Base-by-base conservation (phyloP, 2,329 filamentous ascomycete species). In the Scytalidium lignicola region DNA sequence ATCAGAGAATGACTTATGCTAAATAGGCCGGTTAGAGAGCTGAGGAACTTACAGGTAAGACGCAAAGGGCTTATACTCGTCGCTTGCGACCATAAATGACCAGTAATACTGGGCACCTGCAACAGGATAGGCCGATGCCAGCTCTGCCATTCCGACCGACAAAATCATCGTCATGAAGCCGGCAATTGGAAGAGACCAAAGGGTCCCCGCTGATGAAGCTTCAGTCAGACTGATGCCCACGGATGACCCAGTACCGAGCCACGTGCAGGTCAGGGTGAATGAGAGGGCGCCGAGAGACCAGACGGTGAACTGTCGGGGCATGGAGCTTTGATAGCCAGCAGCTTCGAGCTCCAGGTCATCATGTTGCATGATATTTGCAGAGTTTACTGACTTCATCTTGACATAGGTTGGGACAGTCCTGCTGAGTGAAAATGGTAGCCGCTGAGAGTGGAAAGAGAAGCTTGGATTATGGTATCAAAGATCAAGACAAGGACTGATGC, bases 71-170 rank as follows among this genome's bases (percentile, higher is more conserved):
- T 28, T 28, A 28, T 28, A 28, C 26, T 28, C 13, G 13, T 28
- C 13, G 26, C 26, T 28, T 13, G 84, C 75, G 12, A 89, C 75
- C 83, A 88, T 87, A 62, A 85, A 88, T 2, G 85, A 83, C 67
- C 88, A 84, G 65, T 88, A 88, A 70, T 89, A 88, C 50, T 88
- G 85, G 65, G 85, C 85, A 63, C 84, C 84, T 49, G 83, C 82
- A 21, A 84, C 88, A 28, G 85, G 85, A 61, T 85, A 88, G 26
- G 86, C 83, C 58, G 81, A 85, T 51, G 83, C 87, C 64, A 89
- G 88, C 69, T 89, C 85, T 1, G 60, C 26, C 26, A 28, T 28
- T 28, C 26, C 26, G 7, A 28, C 26, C 13, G 26, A 59, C 2
- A 65, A 48, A 0, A 65, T 48, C 0, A 55, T 49, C 1, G 60